These are phyloP conservation scores for Basipetospora sp. DNA, from an alignment of 2,329 filamentous ascomycete species.

Conservation along the genomic window DNA sequence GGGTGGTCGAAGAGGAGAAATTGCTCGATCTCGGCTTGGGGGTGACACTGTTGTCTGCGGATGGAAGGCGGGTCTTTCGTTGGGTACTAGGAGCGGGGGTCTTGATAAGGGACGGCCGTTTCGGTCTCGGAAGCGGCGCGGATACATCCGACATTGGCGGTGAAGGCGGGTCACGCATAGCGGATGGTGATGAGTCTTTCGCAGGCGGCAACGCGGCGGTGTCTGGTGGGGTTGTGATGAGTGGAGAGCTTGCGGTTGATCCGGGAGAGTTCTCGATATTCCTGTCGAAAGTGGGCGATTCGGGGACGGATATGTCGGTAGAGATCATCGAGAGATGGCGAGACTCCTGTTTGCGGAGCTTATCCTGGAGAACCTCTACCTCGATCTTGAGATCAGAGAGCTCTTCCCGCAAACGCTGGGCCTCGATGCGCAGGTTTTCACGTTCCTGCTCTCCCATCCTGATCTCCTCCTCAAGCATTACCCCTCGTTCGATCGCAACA, in stretches of 20 bases:
- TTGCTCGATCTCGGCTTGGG: slow-evolving; percentile 41
- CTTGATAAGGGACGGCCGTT: slow-evolving; percentile 27
- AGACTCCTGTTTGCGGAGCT: slow-evolving; percentile 58
- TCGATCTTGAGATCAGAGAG: slow-evolving; percentile 88
- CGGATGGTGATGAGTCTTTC: slow-evolving; percentile 25
- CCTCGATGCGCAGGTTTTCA: slow-evolving; percentile 75
- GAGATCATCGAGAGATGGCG: slow-evolving; percentile 45
- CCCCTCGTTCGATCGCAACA: slow-evolving; percentile 75
- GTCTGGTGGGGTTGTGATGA: slow-evolving; percentile 71
- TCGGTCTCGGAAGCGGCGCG: slow-evolving; percentile 35
- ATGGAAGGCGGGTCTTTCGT: slow-evolving; percentile 39
- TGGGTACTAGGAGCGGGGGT: slow-evolving; percentile 21
- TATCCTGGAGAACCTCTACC: slow-evolving; percentile 84
- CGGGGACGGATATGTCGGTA: slow-evolving; percentile 47
- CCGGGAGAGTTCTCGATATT: slow-evolving; percentile 59
- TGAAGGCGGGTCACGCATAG: slow-evolving; percentile 72
- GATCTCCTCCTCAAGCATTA: slow-evolving; percentile 91
- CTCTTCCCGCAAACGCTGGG: slow-evolving; percentile 79
- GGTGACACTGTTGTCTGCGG: slow-evolving; percentile 37
- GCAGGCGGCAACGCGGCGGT: slow-evolving; percentile 41
- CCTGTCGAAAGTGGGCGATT: slow-evolving; percentile 59
- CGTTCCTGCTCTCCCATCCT: slow-evolving; percentile 82
- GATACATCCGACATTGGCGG: slow-evolving; percentile 85
- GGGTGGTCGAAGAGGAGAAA: slow-evolving; percentile 24
- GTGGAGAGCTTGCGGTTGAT: slow-evolving; percentile 81